Conservation (phyloP, 352 stramenopile genomes). For the Thraustotheca clavata region DNA sequence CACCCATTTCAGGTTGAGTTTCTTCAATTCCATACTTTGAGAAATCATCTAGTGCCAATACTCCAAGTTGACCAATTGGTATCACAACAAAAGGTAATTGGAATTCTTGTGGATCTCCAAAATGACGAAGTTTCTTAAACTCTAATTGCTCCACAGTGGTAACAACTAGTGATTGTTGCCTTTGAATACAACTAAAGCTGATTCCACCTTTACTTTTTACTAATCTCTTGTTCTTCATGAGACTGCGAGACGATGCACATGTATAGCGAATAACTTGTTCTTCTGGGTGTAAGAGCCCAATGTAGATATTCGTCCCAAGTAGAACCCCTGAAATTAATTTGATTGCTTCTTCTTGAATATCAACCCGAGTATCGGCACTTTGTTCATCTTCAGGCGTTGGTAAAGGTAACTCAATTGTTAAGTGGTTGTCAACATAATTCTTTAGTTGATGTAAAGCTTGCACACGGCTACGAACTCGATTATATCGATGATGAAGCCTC, state of each 20-base stretch:
- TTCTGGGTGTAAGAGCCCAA: conserved; percentile 50
- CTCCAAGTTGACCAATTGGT: conserved; percentile 35
- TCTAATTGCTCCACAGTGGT: background rate
- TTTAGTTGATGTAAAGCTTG: conserved; percentile 27
- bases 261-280: conserved; percentile 40
- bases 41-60: conserved; percentile 60
- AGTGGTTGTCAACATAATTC: background rate
- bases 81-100: conserved; percentile 65
- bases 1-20: conserved; percentile 49
- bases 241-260: conserved; percentile 37
- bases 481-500: conserved; percentile 31
- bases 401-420: conserved; percentile 11
- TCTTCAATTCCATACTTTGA: conserved; percentile 35
- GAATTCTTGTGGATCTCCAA: conserved; percentile 24
- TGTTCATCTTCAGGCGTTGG: conserved; percentile 33
- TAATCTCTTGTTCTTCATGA: conserved; percentile 53
- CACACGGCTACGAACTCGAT: conserved; percentile 33
- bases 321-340: conserved; percentile 32
- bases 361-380: conserved; percentile 29
- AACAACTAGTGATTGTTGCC: conserved; percentile 35
- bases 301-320: conserved; percentile 40
- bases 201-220: conserved; percentile 40
- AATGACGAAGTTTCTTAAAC: conserved; percentile 32
- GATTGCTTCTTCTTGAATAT: conserved; percentile 32
- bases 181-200: conserved; percentile 40